Evolutionary conservation across 2,329 filamentous ascomycete species (phyloP).

Genomic region (Fusarium floridanum): DNA sequence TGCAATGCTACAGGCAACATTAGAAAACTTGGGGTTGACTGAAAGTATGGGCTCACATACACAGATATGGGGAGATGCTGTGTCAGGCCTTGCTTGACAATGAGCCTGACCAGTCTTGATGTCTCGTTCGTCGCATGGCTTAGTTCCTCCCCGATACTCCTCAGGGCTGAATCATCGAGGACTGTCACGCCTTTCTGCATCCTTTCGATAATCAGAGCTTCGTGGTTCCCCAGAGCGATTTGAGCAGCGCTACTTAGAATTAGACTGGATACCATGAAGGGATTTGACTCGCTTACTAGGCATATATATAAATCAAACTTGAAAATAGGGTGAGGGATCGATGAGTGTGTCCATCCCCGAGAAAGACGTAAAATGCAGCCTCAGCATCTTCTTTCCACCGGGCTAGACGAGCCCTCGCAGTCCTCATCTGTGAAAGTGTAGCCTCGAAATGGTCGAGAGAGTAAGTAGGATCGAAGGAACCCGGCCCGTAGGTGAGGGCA

Average conservation of each 20-base stretch:
- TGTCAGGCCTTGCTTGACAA: constrained; percentile 11
- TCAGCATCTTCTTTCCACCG: constrained; percentile 11
- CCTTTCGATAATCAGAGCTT: constrained; percentile 32
- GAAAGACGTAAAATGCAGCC: constrained; percentile 3
- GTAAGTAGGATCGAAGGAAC: constrained; percentile 5
- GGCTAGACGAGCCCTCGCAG: neutral
- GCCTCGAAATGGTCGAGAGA: constrained; percentile 10
- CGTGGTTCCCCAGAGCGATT: constrained; percentile 20
- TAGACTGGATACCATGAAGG: rapidly evolving
- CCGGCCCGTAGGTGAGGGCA: constrained; percentile 2
- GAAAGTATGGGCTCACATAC: neutral
- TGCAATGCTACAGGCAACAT: neutral
- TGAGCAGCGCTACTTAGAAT: constrained; percentile 14
- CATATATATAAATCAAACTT: constrained; percentile 30
- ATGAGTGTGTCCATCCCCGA: neutral
- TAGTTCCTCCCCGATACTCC: constrained; percentile 17
- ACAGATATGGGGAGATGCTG: constrained; percentile 16
- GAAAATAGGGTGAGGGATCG: constrained; percentile 22
- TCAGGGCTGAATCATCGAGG: constrained; percentile 12
- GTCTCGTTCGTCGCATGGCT: constrained; percentile 11
- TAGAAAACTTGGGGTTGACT: neutral
- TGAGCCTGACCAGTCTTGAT: constrained; percentile 1
- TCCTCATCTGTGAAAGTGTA: constrained; percentile 3
- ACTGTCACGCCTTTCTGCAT: constrained; percentile 29
- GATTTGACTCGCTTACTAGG: neutral